Evolutionary conservation across 805 yeast species (phyloP).

Genomic region (Scheffersomyces spartinae): DNA sequence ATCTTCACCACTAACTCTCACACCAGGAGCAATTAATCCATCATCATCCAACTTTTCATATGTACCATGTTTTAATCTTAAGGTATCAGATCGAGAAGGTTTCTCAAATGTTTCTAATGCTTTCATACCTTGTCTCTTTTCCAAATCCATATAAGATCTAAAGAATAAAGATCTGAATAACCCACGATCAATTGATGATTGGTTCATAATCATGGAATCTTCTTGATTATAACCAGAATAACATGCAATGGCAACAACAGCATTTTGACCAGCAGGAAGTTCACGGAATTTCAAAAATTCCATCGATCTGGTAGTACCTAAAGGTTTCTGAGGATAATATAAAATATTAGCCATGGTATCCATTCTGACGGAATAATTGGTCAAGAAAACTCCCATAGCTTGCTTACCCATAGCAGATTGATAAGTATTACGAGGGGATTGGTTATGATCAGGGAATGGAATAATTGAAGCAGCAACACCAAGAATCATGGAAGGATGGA

Average conservation of each 20-base stretch:
- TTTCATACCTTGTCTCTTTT: constrained; percentile 96
- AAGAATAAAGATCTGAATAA: constrained; percentile 90
- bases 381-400: constrained; percentile 97
- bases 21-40: constrained; percentile 96
- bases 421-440: constrained; percentile 97
- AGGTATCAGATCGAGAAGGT: constrained; percentile 89
- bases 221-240: constrained; percentile 98
- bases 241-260: constrained; percentile 96
- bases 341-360: constrained; percentile 98
- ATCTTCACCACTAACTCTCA: constrained; percentile 97
- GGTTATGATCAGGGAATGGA: constrained; percentile 99
- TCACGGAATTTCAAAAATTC: constrained; percentile 95
- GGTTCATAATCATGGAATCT: constrained; percentile 99
- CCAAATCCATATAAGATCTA: constrained; percentile 98
- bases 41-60: constrained; percentile 97
- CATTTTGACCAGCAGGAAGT: constrained; percentile 98
- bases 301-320: constrained; percentile 97
- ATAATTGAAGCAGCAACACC: constrained; percentile 98
- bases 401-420: constrained; percentile 99
- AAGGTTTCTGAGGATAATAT: constrained; percentile 95
- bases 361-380: constrained; percentile 95
- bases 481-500: constrained; percentile 96
- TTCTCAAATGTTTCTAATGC: constrained; percentile 96
- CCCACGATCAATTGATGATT: constrained; percentile 93
- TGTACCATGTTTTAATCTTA: constrained; percentile 94